Evolutionary conservation across 352 stramenopile species (phyloP).

Genomic region (Globisporangium nodosum): DNA sequence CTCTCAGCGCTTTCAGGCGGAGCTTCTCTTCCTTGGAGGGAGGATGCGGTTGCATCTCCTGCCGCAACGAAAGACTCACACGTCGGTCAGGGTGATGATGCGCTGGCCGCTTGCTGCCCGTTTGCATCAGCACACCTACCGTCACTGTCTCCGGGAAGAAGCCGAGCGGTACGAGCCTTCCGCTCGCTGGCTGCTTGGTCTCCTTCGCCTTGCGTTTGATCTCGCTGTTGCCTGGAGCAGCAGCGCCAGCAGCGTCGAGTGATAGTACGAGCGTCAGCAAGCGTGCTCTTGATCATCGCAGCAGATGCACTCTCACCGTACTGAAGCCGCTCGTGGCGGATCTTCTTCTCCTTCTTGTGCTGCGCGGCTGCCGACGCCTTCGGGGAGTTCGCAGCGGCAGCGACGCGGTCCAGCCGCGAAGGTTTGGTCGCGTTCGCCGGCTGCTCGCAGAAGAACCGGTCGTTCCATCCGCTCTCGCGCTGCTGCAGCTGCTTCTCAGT

Average conservation of each 20-base stretch:
- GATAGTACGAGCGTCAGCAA: background rate
- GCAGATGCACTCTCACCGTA: conserved; percentile 26
- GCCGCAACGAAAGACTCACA: background rate
- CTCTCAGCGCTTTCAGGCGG: conserved; percentile 61
- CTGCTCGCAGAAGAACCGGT: conserved; percentile 58
- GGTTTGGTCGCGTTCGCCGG: conserved; percentile 45
- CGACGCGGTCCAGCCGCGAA: conserved; percentile 18
- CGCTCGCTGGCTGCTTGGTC: conserved; percentile 7
- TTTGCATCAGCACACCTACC: background rate
- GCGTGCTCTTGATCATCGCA: background rate
- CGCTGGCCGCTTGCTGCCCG: background rate
- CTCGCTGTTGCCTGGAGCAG: conserved; percentile 20
- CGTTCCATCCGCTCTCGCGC: conserved; percentile 70
- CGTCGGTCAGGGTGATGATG: background rate
- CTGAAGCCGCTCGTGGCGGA: conserved; percentile 45
- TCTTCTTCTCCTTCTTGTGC: conserved; percentile 40
- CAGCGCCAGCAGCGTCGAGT: background rate
- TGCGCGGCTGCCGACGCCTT: conserved; percentile 11
- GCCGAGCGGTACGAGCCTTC: conserved; percentile 29
- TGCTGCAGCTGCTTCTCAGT: conserved; percentile 47
- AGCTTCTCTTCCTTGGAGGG: conserved; percentile 60
- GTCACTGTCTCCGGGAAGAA: conserved; percentile 17
- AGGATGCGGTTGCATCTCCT: conserved; percentile 18
- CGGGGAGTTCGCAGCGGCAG: conserved; percentile 8
- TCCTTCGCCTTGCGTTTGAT: conserved; percentile 11